These are phyloP conservation scores for Apophysomyces ossiformis DNA, from an alignment of 371 early-diverging fungal species.

Conservation along the genomic window DNA sequence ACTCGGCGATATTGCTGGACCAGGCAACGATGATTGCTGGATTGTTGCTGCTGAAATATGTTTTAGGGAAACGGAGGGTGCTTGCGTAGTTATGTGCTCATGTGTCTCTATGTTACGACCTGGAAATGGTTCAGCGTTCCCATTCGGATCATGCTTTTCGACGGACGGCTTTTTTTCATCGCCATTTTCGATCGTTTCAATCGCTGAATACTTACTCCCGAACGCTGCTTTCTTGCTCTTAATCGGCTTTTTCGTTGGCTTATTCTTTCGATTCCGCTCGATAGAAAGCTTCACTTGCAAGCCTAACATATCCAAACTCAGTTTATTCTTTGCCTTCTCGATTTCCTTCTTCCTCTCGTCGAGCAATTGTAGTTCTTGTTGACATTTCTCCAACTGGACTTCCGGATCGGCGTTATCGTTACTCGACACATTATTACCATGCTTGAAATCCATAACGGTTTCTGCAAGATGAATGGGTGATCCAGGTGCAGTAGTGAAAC, in stretches of 20 bases:
- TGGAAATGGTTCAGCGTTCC: not conserved
- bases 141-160: not conserved
- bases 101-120: not conserved
- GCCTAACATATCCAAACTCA: conserved; percentile 17
- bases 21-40: not conserved
- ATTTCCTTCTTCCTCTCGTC: conserved; percentile 2
- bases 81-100: not conserved
- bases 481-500: conserved; percentile 16
- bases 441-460: conserved; percentile 14
- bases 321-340: conserved; percentile 4
- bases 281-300: conserved; percentile 18
- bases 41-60: not conserved
- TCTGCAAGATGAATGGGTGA: not conserved
- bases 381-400: conserved; percentile 15
- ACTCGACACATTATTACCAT: not conserved
- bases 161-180: not conserved
- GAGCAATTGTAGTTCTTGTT: not conserved
- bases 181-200: too few relatives aligned
- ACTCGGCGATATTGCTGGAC: not conserved
- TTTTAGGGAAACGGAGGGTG: not conserved
- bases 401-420: conserved; percentile 13
- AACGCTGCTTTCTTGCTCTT: conserved; percentile 2
- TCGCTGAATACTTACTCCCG: not conserved
- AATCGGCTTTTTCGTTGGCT: not conserved
- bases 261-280: conserved; percentile 12